Base-by-base conservation (phyloP, 1,284 basidiomycete species). In the Trametes hirsuta region DNA sequence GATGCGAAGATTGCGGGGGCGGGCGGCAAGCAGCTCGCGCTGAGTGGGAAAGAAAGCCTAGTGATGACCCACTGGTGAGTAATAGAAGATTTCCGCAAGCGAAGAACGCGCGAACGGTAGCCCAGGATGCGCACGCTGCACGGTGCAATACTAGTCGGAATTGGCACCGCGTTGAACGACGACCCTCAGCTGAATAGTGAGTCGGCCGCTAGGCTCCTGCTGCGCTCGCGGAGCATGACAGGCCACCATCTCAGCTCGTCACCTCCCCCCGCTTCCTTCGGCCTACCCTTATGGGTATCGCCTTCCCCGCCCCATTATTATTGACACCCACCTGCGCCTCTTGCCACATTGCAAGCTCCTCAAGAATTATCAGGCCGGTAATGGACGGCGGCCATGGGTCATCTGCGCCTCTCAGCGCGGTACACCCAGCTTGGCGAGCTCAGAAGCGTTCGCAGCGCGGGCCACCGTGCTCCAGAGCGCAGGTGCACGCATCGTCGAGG, bases 131-230 rank as follows among this genome's bases (percentile, higher is more conserved):
- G 94, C 64, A 83, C 91, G 0, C 85, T 95, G 82, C 96, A 98
- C 75, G 93, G 97, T 71, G 94, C 86, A 9, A 98, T 99, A 63
- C 77, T 99, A 34, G 83, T 99, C 45, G 97, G 97, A 5, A 86
- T 97, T 44, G 93, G 93, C 4, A 98, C 97, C 0, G 86, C 94
- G 11, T 75, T 95, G 48, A 94, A 94, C 67, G 97, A 99, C 69
- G 84, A 99, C 73, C 97, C 97, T 10, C 91, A 97, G 69, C 79
- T 99, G 22, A 97, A 96, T 71, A 89, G 95, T 94, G 68, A 65
- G 87, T 74, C 30, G 34, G 18, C 41, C 45, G 41, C 45, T 24
- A 36, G 54, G 11, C n/a, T 18, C 40, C 11, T 12, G 14, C 18
- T 37, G 21, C 6, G 6, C n/a, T 22, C 9, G 11, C 6, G 9